phyloP scores from a whole-genome alignment of 306 rosid species.

The Ammopiptanthus mongolicus region DNA sequence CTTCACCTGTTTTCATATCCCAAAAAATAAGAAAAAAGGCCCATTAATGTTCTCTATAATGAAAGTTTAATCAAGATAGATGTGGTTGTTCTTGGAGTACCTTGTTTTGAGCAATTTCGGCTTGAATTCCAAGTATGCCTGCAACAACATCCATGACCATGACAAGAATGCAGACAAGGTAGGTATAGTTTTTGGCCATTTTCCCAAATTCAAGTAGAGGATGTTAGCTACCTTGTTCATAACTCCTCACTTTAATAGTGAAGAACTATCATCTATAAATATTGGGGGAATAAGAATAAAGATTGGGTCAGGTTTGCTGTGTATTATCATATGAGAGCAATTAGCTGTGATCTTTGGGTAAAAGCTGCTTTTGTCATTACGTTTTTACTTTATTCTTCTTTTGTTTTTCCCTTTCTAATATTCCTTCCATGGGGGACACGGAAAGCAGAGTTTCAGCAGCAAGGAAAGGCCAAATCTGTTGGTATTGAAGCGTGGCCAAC shows the following conservation, averaged over 20 bases:
- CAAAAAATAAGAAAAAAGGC: background rate
- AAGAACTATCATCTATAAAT: background rate
- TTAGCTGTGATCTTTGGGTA: constrained; percentile 35
- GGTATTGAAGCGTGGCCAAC: background rate
- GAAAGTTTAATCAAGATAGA: background rate
- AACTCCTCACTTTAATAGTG: constrained; percentile 19
- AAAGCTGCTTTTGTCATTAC: constrained; percentile 50
- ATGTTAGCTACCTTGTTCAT: constrained; percentile 21
- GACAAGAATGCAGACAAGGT: constrained; percentile 55
- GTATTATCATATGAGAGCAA: constrained; percentile 16
- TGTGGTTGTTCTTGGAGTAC: constrained; percentile 21
- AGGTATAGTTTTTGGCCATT: constrained; percentile 52
- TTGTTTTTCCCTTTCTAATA: constrained; percentile 22
- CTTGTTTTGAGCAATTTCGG: constrained; percentile 78
- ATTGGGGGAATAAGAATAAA: constrained; percentile 52
- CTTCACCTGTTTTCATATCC: constrained; percentile 40
- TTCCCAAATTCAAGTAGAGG: constrained; percentile 1
- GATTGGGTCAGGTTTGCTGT: constrained; percentile 27
- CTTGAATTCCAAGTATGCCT: constrained; percentile 80
- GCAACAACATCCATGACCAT: constrained; percentile 55
- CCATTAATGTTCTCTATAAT: background rate
- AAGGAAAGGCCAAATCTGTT: constrained; percentile 16
- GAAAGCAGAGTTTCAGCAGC: constrained; percentile 47
- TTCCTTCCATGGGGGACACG: constrained; percentile 66
- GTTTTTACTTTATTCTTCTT: constrained; percentile 34